phyloP scores from a whole-genome alignment of 163 green algal species.

The Chlorella variabilis region DNA sequence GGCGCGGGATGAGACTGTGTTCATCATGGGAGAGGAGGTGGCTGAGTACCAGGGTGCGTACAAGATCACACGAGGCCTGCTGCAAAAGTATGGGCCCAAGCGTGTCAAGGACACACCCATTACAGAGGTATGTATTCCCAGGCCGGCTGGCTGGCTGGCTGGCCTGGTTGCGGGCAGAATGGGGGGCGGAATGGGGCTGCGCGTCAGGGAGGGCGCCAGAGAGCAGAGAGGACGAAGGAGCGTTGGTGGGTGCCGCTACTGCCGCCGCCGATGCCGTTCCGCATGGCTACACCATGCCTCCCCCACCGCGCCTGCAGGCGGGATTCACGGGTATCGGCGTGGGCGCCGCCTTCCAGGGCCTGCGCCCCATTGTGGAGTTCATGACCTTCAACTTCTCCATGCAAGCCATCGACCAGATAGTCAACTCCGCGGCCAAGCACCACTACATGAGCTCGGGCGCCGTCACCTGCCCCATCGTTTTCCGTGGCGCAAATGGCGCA shows the following conservation, averaged over 20 bases:
- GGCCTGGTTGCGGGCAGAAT: neutral
- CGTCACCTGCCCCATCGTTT: constrained; percentile 95
- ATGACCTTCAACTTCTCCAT: constrained; percentile 99
- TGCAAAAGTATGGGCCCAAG: constrained; percentile 96
- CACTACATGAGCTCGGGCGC: constrained; percentile 98
- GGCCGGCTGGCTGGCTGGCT: neutral
- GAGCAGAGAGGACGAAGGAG: too few relatives aligned
- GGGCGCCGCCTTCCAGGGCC: constrained; percentile 91
- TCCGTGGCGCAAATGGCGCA: constrained; percentile 95
- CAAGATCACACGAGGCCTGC: constrained; percentile 97
- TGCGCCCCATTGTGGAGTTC: constrained; percentile 97
- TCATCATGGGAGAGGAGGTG: constrained; percentile 98
- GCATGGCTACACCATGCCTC: too few relatives aligned
- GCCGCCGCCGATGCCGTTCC: neutral
- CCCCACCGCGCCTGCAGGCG: constrained; percentile 78
- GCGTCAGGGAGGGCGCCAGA: too few relatives aligned
- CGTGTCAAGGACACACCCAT: constrained; percentile 98
- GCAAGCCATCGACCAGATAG: constrained; percentile 98
- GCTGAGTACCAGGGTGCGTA: constrained; percentile 99
- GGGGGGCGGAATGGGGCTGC: too few relatives aligned
- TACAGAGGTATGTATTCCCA: constrained; percentile 82
- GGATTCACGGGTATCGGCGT: constrained; percentile 96
- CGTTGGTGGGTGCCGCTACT: too few relatives aligned
- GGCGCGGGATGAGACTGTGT: constrained; percentile 90
- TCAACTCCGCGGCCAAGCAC: constrained; percentile 98